Conservation (phyloP, 345 rosid species). For the Citrus medica region DNA sequence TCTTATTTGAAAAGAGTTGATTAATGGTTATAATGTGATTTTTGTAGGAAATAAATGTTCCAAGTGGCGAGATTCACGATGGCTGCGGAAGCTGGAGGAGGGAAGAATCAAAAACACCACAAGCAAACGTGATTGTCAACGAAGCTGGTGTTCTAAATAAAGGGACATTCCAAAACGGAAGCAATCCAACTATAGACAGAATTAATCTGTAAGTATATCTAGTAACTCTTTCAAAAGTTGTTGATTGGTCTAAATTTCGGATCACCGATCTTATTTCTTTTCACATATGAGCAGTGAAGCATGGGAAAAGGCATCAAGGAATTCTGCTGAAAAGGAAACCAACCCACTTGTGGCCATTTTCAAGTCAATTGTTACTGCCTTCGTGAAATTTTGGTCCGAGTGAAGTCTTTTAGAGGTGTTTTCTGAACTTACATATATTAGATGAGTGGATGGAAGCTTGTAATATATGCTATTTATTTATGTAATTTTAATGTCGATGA, state of each 20-base stretch:
- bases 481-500: background rate
- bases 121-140: constrained; percentile 19
- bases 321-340: constrained; percentile 24
- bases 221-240: background rate
- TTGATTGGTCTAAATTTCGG: background rate
- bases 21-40: background rate
- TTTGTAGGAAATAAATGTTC: constrained; percentile 40
- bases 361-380: constrained; percentile 52
- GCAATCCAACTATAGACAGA: constrained; percentile 54
- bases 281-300: constrained; percentile 57
- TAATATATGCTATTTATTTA: background rate
- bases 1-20: background rate
- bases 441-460: background rate
- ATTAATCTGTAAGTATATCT: constrained; percentile 63
- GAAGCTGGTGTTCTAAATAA: constrained; percentile 27
- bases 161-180: constrained; percentile 30
- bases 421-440: background rate
- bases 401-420: constrained; percentile 16
- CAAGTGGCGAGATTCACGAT: constrained; percentile 14
- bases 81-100: background rate
- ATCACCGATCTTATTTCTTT: background rate
- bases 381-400: constrained; percentile 77
- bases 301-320: constrained; percentile 52
- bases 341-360: constrained; percentile 52
- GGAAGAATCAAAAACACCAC: constrained; percentile 16